phyloP scores from a whole-genome alignment of 345 rosid genomes.

The Citrus reticulata region DNA sequence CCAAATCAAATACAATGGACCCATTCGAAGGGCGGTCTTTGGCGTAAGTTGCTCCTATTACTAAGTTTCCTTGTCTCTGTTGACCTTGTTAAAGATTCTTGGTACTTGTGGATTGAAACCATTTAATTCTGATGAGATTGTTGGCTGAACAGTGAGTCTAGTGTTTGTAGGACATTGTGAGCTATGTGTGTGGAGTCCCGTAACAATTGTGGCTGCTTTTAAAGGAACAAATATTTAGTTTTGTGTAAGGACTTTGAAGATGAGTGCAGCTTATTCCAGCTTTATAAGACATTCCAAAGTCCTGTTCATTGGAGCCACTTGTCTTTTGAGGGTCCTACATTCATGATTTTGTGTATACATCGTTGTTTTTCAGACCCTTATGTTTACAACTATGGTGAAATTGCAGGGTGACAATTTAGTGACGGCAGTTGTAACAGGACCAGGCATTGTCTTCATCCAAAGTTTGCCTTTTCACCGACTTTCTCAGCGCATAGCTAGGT shows the following conservation, averaged over 20 bases:
- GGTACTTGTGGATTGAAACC: neutral
- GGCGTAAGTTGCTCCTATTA: slow-evolving; percentile 52
- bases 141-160: neutral
- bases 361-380: neutral
- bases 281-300: neutral
- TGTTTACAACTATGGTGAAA: slow-evolving; percentile 8
- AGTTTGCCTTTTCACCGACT: slow-evolving; percentile 87
- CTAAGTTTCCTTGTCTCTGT: neutral
- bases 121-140: neutral
- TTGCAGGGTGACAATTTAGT: slow-evolving; percentile 86
- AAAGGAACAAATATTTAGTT: neutral
- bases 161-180: neutral
- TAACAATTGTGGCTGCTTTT: neutral
- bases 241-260: neutral
- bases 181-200: neutral
- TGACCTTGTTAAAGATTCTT: neutral
- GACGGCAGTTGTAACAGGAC: slow-evolving; percentile 84
- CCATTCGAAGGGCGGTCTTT: slow-evolving; percentile 79
- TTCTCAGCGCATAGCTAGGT: slow-evolving; percentile 96
- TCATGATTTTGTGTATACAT: neutral
- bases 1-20: slow-evolving; percentile 84
- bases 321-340: neutral
- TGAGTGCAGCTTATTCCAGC: neutral
- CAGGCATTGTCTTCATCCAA: slow-evolving; percentile 97
- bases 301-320: neutral